Base-by-base conservation (phyloP, 495 filamentous ascomycete species). In the Usnea hakonensis region DNA sequence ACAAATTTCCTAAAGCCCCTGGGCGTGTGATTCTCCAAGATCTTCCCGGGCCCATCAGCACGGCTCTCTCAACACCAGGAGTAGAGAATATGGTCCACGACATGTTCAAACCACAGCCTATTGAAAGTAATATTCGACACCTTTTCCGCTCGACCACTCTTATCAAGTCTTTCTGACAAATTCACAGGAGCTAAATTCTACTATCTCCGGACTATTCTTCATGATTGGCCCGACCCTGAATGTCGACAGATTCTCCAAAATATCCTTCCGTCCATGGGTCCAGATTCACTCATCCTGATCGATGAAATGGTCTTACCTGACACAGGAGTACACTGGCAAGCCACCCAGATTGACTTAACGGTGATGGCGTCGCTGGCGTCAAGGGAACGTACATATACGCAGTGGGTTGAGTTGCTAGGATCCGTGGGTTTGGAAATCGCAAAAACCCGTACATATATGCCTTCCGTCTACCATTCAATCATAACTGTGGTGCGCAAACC, bases 11-110 rank as follows among this genome's bases (percentile, higher is more conserved):
- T 0, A 53, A 72, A 21, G 65, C 82, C 0, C 62, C 70, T 0
- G 80, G 78, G 0, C 67, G 68, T 26, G 69, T 86, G n/a, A 67
- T 85, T 14, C 64, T 86, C 1, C 81, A 87, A 61, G 84, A 86
- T 62, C 70, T 79, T 2, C 71, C 77, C 5, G 65, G 73, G 33
- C 72, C 74, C 2, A 67, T 83, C 11, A 64, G 68, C 5, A 67
- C 70, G 21, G 73, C 75, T 0, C 55, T 71, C 7, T 64, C 68
- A 0, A 72, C 73, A 28, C 67, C 74, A 5, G 80, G 81, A 0
- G 76, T 86, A 10, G 72, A 79, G 60, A 68, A 69, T n/a, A 71
- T 76, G 61, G 72, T 66, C 2, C 70, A 82, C 35, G 72, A 84
- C 68, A 82, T 85, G 69, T 83, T 80, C 61, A 65, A 72, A n/a